phyloP scores from a whole-genome alignment of 2,329 filamentous ascomycete genomes.

The Epichloe uncinata region DNA sequence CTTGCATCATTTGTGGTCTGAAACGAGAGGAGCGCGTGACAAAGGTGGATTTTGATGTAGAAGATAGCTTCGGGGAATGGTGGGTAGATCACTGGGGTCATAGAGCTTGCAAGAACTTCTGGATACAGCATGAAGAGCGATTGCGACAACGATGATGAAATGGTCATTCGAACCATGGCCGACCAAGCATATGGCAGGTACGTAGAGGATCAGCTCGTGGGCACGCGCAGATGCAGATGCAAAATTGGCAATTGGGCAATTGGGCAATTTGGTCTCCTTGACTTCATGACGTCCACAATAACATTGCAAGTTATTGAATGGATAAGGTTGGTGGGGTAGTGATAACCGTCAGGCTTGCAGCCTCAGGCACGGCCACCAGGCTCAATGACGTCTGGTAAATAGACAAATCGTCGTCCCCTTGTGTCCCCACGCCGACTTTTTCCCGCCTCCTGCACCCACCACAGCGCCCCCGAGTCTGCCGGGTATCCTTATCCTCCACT shows the following conservation, averaged over 20 bases:
- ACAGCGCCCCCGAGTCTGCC: neutral
- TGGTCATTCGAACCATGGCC: neutral
- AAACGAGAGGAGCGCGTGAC: constrained; percentile 73
- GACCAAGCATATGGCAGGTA: too few relatives aligned
- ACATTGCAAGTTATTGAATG: too few relatives aligned
- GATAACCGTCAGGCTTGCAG: too few relatives aligned
- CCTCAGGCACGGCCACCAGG: too few relatives aligned
- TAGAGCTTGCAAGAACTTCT: constrained; percentile 69
- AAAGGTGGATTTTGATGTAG: constrained; percentile 62
- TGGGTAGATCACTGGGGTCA: constrained; percentile 88
- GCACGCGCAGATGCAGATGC: too few relatives aligned
- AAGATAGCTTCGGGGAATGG: constrained; percentile 94
- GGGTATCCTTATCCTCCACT: neutral
- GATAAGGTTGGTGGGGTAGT: too few relatives aligned
- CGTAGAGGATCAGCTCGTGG: too few relatives aligned
- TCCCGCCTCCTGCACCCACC: neutral
- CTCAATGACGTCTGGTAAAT: neutral
- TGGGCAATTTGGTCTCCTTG: too few relatives aligned
- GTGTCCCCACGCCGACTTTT: constrained; percentile 3
- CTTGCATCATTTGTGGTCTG: constrained; percentile 76
- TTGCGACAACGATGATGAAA: constrained; percentile 49
- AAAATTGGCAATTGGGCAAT: too few relatives aligned
- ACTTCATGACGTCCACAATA: too few relatives aligned
- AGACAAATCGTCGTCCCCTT: too few relatives aligned
- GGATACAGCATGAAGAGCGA: constrained; percentile 60